phyloP scores from a whole-genome alignment of 805 yeast species.

The Wickerhamiella brachini region DNA sequence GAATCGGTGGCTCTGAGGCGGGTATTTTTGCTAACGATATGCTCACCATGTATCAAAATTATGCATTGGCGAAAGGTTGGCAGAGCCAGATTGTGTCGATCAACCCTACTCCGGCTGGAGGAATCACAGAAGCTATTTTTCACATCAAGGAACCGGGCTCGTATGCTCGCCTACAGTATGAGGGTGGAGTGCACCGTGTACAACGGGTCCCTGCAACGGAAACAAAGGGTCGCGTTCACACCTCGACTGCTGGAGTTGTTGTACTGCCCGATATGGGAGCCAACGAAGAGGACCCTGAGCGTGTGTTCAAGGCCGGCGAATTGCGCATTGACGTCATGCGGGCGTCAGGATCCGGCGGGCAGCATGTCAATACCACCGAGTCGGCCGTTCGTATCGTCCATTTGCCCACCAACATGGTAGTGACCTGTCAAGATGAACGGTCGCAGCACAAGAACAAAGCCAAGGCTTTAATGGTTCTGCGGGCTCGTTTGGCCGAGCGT shows the following conservation, averaged over 20 bases:
- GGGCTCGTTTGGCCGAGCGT: constrained; percentile 72
- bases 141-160: constrained; percentile 64
- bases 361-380: constrained; percentile 94
- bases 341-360: constrained; percentile 95
- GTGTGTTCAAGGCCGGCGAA: constrained; percentile 73
- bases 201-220: constrained; percentile 92
- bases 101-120: constrained; percentile 40
- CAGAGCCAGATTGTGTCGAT: constrained; percentile 43
- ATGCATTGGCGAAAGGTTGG: constrained; percentile 58
- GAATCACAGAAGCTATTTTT: constrained; percentile 64
- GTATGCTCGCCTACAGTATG: constrained; percentile 58
- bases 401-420: constrained; percentile 78
- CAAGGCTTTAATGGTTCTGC: constrained; percentile 68
- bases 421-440: constrained; percentile 85
- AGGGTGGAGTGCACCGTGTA: constrained; percentile 93
- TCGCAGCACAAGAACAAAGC: constrained; percentile 93
- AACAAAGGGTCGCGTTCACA: constrained; percentile 84
- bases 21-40: constrained; percentile 72
- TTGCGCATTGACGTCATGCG: constrained; percentile 93
- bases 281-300: constrained; percentile 39
- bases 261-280: constrained; percentile 57
- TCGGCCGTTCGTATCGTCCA: constrained; percentile 92
- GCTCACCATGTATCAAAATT: constrained; percentile 65
- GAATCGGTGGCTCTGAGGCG: constrained; percentile 94
- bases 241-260: constrained; percentile 91